These are phyloP conservation scores for Persicaria maculosa DNA, from an alignment of 148 eudicot genomes.

Conservation along the genomic window DNA sequence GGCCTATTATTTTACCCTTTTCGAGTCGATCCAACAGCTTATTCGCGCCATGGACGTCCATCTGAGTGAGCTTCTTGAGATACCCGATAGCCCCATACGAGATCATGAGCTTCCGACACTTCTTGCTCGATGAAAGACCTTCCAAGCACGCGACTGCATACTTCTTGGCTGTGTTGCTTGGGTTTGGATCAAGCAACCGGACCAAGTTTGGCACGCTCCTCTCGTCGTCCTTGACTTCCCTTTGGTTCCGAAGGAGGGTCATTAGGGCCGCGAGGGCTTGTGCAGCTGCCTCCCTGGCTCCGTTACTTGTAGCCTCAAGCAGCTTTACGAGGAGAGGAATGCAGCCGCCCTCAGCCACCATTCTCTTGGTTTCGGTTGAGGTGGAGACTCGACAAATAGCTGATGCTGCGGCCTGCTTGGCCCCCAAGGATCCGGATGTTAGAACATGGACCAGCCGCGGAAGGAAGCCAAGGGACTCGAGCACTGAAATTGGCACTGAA, in stretches of 20 bases:
- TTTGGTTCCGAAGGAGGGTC: constrained; percentile 39
- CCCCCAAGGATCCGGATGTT: constrained; percentile 61
- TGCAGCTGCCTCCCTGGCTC: constrained; percentile 66
- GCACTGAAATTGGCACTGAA: constrained; percentile 33
- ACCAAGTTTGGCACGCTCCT: constrained; percentile 84
- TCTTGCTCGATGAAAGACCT: constrained; percentile 61
- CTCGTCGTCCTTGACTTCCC: constrained; percentile 67
- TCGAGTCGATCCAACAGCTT: constrained; percentile 76
- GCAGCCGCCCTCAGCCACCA: constrained; percentile 61
- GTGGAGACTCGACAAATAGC: constrained; percentile 39
- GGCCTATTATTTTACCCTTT: constrained; percentile 54
- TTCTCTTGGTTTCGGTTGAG: constrained; percentile 38
- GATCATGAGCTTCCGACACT: constrained; percentile 79
- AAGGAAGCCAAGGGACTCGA: constrained; percentile 53
- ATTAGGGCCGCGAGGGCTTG: constrained; percentile 66
- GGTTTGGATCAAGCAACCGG: constrained; percentile 73
- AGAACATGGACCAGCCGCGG: constrained; percentile 67
- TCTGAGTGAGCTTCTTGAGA: constrained; percentile 72
- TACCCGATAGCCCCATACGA: constrained; percentile 94
- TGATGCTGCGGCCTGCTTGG: constrained; percentile 59
- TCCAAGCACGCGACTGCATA: constrained; percentile 63
- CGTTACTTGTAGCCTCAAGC: constrained; percentile 64
- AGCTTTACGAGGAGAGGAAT: constrained; percentile 55
- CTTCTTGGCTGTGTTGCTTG: constrained; percentile 73
- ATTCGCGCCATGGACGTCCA: constrained; percentile 77